A percentile compares a stretch with the other conserved stretches of the same genome.
Conservation (phyloP, 305 asterid species). For the Fraxinus ornus region DNA sequence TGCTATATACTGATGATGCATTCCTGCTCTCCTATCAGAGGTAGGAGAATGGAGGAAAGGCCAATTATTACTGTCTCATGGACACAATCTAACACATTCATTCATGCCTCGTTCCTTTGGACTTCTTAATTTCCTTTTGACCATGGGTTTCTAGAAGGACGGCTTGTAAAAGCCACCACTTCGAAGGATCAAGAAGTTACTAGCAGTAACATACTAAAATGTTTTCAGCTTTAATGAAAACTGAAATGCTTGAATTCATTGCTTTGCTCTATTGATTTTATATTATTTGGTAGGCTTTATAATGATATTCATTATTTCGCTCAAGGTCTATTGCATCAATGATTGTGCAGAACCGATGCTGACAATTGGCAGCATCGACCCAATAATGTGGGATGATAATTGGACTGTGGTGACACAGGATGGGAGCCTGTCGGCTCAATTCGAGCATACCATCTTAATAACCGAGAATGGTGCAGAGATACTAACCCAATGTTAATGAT, state of each 20-base stretch:
- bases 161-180: neutral
- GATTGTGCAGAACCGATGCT: conserved; percentile 85
- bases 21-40: neutral
- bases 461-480: conserved; percentile 82
- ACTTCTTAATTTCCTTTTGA: neutral
- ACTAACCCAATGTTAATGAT: conserved; percentile 62
- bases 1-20: neutral
- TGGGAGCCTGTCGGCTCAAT: conserved; percentile 96
- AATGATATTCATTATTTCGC: neutral
- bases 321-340: neutral
- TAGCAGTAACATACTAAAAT: neutral
- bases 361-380: conserved; percentile 81
- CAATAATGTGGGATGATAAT: conserved; percentile 79
- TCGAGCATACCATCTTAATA: conserved; percentile 88
- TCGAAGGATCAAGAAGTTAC: neutral
- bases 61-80: neutral
- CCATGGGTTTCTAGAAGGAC: neutral
- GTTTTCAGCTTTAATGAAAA: neutral
- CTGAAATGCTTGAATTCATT: neutral
- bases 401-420: conserved; percentile 96
- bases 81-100: neutral
- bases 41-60: neutral
- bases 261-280: neutral
- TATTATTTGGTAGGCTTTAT: neutral
- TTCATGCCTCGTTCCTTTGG: neutral